Evolutionary conservation across 257 asterid species (phyloP).

Genomic region (Misopates orontium): DNA sequence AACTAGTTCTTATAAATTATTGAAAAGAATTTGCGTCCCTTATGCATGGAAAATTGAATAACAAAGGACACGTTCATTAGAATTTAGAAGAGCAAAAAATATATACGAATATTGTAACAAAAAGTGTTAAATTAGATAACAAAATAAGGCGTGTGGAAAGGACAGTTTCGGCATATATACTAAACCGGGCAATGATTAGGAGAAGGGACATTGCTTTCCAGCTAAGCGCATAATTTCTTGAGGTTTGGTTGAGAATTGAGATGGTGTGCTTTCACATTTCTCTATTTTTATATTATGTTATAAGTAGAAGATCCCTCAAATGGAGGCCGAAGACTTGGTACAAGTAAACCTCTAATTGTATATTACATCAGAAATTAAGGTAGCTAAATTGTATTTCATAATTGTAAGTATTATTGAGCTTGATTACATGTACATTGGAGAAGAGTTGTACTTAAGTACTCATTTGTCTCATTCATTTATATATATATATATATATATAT

Average conservation of each 20-base stretch:
- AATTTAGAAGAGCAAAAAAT: background rate
- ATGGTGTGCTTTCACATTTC: slow-evolving; percentile 38
- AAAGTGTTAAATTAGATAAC: background rate
- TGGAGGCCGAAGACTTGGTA: slow-evolving; percentile 28
- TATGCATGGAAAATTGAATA: too few species aligned
- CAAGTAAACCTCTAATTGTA: slow-evolving; percentile 23
- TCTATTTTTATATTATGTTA: slow-evolving; percentile 5
- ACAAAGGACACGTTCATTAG: too few species aligned
- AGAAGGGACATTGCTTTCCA: slow-evolving; percentile 29
- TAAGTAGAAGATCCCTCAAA: slow-evolving; percentile 30
- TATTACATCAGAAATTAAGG: background rate
- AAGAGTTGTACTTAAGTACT: too few species aligned
- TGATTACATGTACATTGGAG: too few species aligned
- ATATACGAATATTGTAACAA: too few species aligned
- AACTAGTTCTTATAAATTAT: too few species aligned
- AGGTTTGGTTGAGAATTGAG: slow-evolving; percentile 24
- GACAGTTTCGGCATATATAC: slow-evolving; percentile 17
- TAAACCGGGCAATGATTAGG: slow-evolving; percentile 36
- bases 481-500: too few species aligned
- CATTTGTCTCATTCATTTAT: too few species aligned
- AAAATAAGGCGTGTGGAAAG: background rate
- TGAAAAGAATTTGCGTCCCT: too few species aligned
- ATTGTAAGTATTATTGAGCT: too few species aligned
- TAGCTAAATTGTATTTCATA: too few species aligned
- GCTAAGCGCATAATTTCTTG: slow-evolving; percentile 32